phyloP scores from a whole-genome alignment of 1,139 yeast species.

The Hemisphaericaspora xylanilytica region DNA sequence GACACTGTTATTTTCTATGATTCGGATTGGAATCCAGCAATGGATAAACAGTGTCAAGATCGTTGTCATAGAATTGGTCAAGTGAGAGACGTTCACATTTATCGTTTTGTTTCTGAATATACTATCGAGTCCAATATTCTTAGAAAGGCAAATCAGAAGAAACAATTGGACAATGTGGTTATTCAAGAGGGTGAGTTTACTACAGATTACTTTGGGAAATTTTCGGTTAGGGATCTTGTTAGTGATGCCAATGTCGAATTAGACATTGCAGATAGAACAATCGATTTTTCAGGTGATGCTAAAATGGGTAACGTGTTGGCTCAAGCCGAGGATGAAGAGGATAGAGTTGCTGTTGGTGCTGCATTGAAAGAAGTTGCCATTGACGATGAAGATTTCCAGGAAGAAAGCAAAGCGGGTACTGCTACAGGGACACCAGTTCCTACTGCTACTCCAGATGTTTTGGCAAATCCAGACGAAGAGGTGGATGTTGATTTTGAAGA shows the following conservation, averaged over 20 bases:
- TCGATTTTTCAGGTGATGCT: slow-evolving; percentile 39
- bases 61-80: slow-evolving; percentile 99
- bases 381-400: slow-evolving; percentile 80
- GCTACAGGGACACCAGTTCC: slow-evolving; percentile 44
- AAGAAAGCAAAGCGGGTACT: slow-evolving; percentile 30
- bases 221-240: slow-evolving; percentile 84
- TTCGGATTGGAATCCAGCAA: slow-evolving; percentile 99
- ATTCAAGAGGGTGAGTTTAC: slow-evolving; percentile 99
- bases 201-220: slow-evolving; percentile 88
- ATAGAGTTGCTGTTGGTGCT: slow-evolving; percentile 84
- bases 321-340: slow-evolving; percentile 96
- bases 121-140: slow-evolving; percentile 95
- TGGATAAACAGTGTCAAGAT: slow-evolving; percentile 99
- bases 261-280: slow-evolving; percentile 37
- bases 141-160: slow-evolving; percentile 91
- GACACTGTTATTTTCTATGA: slow-evolving; percentile 99
- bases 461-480: slow-evolving; percentile 18
- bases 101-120: slow-evolving; percentile 91
- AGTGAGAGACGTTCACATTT: slow-evolving; percentile 95
- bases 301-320: slow-evolving; percentile 71
- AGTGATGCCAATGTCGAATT: slow-evolving; percentile 54
- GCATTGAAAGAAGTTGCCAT: slow-evolving; percentile 85
- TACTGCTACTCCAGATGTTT: slow-evolving; percentile 18
- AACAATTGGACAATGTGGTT: slow-evolving; percentile 91
- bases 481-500: slow-evolving; percentile 68